A percentile compares a stretch with the other conserved stretches of the same genome.
These are phyloP conservation scores for Marchantia polymorpha DNA, from an alignment of 225 moss, liverwort and hornwort genomes.

Conservation along the genomic window DNA sequence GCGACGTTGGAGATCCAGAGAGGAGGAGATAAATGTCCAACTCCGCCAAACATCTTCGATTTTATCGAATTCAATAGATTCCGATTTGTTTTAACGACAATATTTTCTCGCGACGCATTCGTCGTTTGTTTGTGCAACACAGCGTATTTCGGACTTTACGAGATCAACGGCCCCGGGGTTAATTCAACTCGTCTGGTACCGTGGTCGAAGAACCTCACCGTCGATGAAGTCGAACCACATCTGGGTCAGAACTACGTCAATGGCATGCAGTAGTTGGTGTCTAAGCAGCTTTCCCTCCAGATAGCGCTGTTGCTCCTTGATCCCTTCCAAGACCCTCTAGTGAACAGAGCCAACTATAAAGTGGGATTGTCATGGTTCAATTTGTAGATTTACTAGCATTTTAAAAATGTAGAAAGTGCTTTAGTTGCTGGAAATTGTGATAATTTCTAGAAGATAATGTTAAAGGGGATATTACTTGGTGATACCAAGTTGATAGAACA, in stretches of 20 bases:
- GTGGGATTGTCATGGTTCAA: no score
- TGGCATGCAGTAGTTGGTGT: neutral
- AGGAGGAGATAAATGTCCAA: constrained; percentile 18
- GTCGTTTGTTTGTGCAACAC: neutral
- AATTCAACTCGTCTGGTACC: neutral
- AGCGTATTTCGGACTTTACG: neutral
- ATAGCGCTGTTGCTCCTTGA: neutral
- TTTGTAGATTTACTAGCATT: no score
- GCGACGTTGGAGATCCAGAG: constrained; percentile 39
- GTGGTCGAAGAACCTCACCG: neutral
- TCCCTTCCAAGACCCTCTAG: no score
- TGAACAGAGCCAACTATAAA: no score
- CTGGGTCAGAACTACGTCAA: neutral
- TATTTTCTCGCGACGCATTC: neutral
- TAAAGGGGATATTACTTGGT: no score
- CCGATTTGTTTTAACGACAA: neutral
- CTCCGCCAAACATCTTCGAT: no score
- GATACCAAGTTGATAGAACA: no score
- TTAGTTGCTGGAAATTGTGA: no score
- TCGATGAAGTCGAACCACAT: neutral
- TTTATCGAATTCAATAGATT: neutral
- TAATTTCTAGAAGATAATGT: no score
- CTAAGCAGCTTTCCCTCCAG: neutral
- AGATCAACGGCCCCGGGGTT: neutral
- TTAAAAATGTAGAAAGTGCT: no score